phyloP scores from a whole-genome alignment of 1,139 yeast species.

The Lodderomyces oxycetoniae region DNA sequence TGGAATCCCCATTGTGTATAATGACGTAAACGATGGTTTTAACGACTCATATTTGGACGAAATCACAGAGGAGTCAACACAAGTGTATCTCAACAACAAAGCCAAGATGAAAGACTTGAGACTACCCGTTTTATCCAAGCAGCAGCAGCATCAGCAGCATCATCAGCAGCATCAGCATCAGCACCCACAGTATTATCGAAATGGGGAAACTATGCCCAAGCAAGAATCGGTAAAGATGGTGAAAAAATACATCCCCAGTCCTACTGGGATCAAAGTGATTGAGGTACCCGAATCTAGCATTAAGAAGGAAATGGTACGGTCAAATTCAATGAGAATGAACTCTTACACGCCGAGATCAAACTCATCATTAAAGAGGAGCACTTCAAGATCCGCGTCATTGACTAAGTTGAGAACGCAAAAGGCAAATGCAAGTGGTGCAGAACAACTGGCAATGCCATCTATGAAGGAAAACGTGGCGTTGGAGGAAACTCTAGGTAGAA shows the following conservation, averaged over 20 bases:
- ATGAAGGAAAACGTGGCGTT: slow-evolving; percentile 17
- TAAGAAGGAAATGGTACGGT: slow-evolving; percentile 37
- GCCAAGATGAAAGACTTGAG: slow-evolving; percentile 25
- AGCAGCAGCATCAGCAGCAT: slow-evolving; percentile 2
- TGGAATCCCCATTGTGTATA: no score
- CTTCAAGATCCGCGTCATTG: slow-evolving; percentile 20
- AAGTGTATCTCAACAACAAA: slow-evolving; percentile 19
- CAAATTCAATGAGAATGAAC: slow-evolving; percentile 33
- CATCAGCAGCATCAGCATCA: no score
- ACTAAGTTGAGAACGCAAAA: slow-evolving; percentile 5
- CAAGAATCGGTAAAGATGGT: slow-evolving; percentile 33
- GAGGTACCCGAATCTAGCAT: slow-evolving; percentile 42
- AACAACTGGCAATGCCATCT: slow-evolving; percentile 11
- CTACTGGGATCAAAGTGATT: slow-evolving; percentile 44
- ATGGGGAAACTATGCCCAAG: background rate
- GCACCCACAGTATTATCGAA: slow-evolving; percentile 3
- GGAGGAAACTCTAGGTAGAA: slow-evolving; percentile 13
- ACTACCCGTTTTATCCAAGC: slow-evolving; percentile 9
- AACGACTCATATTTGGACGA: slow-evolving; percentile 29
- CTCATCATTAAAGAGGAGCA: slow-evolving; percentile 16
- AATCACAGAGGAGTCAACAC: slow-evolving; percentile 22
- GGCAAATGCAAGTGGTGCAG: slow-evolving; percentile 6
- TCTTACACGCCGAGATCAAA: slow-evolving; percentile 19
- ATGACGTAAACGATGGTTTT: slow-evolving; percentile 29
- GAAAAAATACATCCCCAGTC: slow-evolving; percentile 45